phyloP scores from a whole-genome alignment of 2,329 filamentous ascomycete species.

The Pestalotiopsis fici region DNA sequence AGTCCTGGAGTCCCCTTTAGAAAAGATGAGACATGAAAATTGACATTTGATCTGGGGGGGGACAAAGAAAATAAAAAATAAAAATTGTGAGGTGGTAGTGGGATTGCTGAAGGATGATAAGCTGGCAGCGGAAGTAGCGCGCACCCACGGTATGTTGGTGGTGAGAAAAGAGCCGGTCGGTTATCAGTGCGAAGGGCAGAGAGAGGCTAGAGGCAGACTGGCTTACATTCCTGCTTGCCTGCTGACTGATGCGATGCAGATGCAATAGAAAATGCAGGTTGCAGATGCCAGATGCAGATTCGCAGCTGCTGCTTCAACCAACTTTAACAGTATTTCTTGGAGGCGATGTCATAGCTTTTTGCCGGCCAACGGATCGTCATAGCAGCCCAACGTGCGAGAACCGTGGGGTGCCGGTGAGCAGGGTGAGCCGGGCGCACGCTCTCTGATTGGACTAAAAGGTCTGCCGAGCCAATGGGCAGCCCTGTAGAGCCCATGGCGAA shows the following conservation, averaged over 20 bases:
- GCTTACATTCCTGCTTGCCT: not conserved
- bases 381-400: constrained; percentile 26
- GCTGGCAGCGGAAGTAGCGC: too few species aligned
- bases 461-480: constrained; percentile 13
- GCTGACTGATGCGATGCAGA: not conserved
- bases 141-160: too few species aligned
- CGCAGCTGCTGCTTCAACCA: not conserved
- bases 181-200: too few species aligned
- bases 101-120: not conserved
- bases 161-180: too few species aligned
- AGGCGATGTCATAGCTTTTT: constrained; percentile 21
- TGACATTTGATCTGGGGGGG: not conserved
- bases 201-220: not conserved
- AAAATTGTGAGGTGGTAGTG: not conserved
- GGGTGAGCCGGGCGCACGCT: constrained; percentile 12
- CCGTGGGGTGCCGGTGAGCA: constrained; percentile 23
- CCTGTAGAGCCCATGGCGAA: constrained; percentile 11
- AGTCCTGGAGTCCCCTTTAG: not conserved
- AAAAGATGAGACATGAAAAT: not conserved
- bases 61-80: not conserved
- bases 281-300: not conserved
- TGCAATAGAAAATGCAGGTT: not conserved
- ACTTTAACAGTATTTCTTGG: constrained; percentile 2
- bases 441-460: not conserved
- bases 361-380: constrained; percentile 27